These are phyloP conservation scores for Geotrichum klebahnii DNA, from an alignment of 1,139 yeast species.

Conservation along the genomic window DNA sequence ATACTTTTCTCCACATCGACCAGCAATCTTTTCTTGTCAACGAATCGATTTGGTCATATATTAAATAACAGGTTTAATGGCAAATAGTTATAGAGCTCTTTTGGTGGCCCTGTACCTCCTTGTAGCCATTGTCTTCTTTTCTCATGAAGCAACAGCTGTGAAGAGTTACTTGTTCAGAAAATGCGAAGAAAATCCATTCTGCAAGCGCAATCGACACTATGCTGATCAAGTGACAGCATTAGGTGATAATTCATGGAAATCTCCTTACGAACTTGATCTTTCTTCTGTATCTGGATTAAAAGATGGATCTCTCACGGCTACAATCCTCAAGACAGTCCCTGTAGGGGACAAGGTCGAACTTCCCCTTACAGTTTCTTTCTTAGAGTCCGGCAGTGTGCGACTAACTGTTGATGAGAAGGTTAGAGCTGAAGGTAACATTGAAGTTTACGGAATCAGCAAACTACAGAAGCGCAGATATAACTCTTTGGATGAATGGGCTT, in stretches of 20 bases:
- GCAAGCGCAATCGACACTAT: constrained; percentile 72
- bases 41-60: not conserved
- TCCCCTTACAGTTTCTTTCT: constrained; percentile 55
- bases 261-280: constrained; percentile 55
- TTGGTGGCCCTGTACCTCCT: constrained; percentile 22
- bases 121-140: constrained; percentile 16
- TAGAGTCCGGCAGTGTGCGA: constrained; percentile 55
- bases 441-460: constrained; percentile 27
- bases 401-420: constrained; percentile 60
- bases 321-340: constrained; percentile 38
- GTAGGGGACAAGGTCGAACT: constrained; percentile 36
- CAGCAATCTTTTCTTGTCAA: too few species aligned
- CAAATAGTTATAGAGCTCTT: constrained; percentile 8
- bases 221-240: constrained; percentile 47
- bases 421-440: constrained; percentile 40
- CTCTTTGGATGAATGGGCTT: constrained; percentile 60
- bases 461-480: constrained; percentile 49
- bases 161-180: constrained; percentile 71
- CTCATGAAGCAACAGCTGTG: constrained; percentile 43
- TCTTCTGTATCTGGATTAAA: constrained; percentile 38
- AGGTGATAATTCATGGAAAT: constrained; percentile 33
- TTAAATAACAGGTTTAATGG: not conserved
- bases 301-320: constrained; percentile 39
- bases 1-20: too few species aligned
- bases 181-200: constrained; percentile 81